Evolutionary conservation across 805 yeast genomes (phyloP).

Genomic region (Cyberlindnera euphorbiiphila): DNA sequence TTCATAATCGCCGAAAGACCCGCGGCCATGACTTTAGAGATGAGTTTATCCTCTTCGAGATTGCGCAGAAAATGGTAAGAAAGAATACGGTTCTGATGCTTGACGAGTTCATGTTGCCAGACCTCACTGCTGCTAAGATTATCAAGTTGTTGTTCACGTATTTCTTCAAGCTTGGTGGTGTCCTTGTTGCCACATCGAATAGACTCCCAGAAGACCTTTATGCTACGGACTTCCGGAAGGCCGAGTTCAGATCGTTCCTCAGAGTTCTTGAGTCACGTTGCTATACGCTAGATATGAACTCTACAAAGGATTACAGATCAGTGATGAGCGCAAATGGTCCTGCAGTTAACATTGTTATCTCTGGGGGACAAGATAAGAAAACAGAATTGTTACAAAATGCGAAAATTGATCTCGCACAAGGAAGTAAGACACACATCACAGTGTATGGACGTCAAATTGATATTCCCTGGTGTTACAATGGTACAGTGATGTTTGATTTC

Average conservation of each 20-base stretch:
- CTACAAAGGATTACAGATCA: slow-evolving; percentile 51
- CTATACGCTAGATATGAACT: slow-evolving; percentile 57
- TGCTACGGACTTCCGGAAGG: slow-evolving; percentile 57
- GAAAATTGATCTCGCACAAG: slow-evolving; percentile 5
- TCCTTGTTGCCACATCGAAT: slow-evolving; percentile 69
- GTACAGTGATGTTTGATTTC: slow-evolving; percentile 48
- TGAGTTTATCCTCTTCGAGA: slow-evolving; percentile 61
- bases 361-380: slow-evolving; percentile 19
- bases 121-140: slow-evolving; percentile 69
- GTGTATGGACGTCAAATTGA: slow-evolving; percentile 55
- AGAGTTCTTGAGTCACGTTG: slow-evolving; percentile 56
- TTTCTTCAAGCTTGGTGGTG: slow-evolving; percentile 72
- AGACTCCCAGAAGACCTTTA: slow-evolving; percentile 70
- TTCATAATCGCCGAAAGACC: slow-evolving; percentile 30
- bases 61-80: slow-evolving; percentile 60
- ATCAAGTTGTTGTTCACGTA: slow-evolving; percentile 60
- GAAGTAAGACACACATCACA: slow-evolving; percentile 30
- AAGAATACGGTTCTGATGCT: slow-evolving; percentile 56
- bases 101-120: slow-evolving; percentile 78
- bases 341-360: slow-evolving; percentile 37
- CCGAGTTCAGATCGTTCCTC: slow-evolving; percentile 54
- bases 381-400: slow-evolving; percentile 3
- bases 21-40: slow-evolving; percentile 41
- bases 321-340: slow-evolving; percentile 8
- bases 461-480: slow-evolving; percentile 41